phyloP scores from a whole-genome alignment of 2,329 filamentous ascomycete genomes.

The Talaromyces verruculosus region DNA sequence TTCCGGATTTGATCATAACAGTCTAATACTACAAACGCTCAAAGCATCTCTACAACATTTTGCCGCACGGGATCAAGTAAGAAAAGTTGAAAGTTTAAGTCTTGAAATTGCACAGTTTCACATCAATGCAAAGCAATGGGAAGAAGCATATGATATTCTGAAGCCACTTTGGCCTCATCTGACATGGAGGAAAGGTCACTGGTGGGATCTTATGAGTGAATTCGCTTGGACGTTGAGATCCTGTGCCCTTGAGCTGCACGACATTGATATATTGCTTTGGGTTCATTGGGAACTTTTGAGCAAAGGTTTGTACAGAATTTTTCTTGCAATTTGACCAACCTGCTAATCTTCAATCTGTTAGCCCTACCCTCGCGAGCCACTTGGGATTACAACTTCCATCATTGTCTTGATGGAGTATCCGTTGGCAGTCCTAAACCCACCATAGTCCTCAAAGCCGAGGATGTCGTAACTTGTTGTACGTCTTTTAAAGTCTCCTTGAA shows the following conservation, averaged over 20 bases:
- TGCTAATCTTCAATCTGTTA: slow-evolving; percentile 22
- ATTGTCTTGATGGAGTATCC: slow-evolving; percentile 44
- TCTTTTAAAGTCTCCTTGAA: slow-evolving; percentile 21
- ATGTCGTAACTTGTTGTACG: slow-evolving; percentile 50
- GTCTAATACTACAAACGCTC: slow-evolving; percentile 51
- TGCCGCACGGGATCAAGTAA: slow-evolving; percentile 51
- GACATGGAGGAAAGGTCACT: slow-evolving; percentile 61
- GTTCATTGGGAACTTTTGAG: slow-evolving; percentile 59
- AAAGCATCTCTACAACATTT: slow-evolving; percentile 54
- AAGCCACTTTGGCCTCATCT: slow-evolving; percentile 56
- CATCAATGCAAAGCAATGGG: slow-evolving; percentile 51
- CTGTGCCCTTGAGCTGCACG: slow-evolving; percentile 49
- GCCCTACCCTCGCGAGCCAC: slow-evolving; percentile 38
- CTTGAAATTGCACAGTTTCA: slow-evolving; percentile 58
- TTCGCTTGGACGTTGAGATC: slow-evolving; percentile 56
- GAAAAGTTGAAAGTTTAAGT: slow-evolving; percentile 56
- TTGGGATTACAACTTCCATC: slow-evolving; percentile 50
- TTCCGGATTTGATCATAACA: slow-evolving; percentile 53
- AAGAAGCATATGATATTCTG: slow-evolving; percentile 53
- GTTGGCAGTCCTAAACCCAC: slow-evolving; percentile 43
- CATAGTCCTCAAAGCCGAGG: slow-evolving; percentile 50
- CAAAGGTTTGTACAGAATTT: slow-evolving; percentile 30
- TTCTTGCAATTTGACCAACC: background rate
- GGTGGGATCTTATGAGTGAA: slow-evolving; percentile 57
- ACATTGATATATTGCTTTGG: slow-evolving; percentile 51